These are phyloP conservation scores for Starmerella bacillaris DNA, from an alignment of 805 yeast species.

Conservation along the genomic window DNA sequence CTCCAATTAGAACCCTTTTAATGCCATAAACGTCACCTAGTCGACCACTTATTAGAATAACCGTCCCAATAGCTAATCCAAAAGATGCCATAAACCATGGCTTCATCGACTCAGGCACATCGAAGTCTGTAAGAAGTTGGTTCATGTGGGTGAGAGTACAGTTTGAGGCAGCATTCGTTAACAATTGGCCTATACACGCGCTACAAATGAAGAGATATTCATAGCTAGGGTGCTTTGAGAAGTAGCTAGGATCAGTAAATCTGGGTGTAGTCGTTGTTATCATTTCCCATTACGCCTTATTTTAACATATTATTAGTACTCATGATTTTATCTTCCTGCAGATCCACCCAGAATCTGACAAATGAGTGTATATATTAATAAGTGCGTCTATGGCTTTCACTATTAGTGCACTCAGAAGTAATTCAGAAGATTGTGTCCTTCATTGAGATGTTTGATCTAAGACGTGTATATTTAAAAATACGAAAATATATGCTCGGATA, in stretches of 20 bases:
- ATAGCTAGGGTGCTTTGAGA: constrained; percentile 3
- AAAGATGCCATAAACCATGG: constrained; percentile 58
- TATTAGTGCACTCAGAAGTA: too few species aligned
- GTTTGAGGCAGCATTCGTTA: constrained; percentile 27
- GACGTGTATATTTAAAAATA: too few species aligned
- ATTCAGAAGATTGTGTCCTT: too few species aligned
- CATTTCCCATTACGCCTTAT: too few species aligned
- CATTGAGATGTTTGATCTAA: too few species aligned
- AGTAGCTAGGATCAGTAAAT: constrained; percentile 11
- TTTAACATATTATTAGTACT: too few species aligned
- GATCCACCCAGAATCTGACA: too few species aligned
- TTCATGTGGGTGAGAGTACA: constrained; percentile 20
- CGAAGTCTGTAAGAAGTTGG: constrained; percentile 21
- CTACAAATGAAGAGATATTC: constrained; percentile 18
- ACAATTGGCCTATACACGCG: constrained; percentile 22
- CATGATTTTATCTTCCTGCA: too few species aligned
- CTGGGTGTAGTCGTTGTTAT: too few species aligned
- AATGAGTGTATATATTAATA: too few species aligned
- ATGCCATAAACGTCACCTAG: constrained; percentile 58
- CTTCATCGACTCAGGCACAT: constrained; percentile 19
- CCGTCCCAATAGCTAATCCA: constrained; percentile 54
- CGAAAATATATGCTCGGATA: too few species aligned
- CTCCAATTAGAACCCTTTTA: constrained; percentile 34
- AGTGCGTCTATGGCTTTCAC: too few species aligned
- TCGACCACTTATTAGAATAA: constrained; percentile 49